A percentile compares a stretch with the other conserved stretches of the same genome.
Conservation (phyloP, 2,329 filamentous ascomycete genomes). For the Pseudogymnoascus sp. region DNA sequence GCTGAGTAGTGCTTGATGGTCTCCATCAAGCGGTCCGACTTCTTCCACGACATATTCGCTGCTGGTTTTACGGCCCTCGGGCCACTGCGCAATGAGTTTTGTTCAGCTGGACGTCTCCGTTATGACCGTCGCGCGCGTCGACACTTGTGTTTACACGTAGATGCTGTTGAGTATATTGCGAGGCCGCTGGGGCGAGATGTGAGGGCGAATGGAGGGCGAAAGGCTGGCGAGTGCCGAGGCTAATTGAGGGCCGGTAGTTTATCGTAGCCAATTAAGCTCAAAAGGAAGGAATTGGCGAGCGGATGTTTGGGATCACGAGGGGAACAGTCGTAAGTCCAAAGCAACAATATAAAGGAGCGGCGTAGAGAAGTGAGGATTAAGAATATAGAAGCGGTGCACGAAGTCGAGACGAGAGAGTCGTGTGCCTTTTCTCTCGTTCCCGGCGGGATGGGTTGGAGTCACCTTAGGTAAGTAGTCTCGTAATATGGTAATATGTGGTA, state of each 20-base stretch:
- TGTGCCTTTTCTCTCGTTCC: not conserved
- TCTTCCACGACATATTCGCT: conserved; percentile 81
- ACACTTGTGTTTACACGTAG: not conserved
- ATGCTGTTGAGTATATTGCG: not conserved
- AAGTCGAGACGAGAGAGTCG: not conserved
- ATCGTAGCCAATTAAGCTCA: not conserved
- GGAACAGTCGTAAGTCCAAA: not conserved
- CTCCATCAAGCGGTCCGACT: conserved; percentile 82
- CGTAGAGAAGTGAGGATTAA: not conserved
- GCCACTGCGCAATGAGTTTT: conserved; percentile 17
- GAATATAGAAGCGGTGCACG: not conserved
- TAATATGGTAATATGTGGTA: not conserved
- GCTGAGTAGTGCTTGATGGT: conserved; percentile 95
- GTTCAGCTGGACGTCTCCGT: not conserved
- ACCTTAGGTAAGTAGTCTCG: not conserved
- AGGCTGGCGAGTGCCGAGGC: not conserved
- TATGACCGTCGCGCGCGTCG: not conserved
- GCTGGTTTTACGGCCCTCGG: conserved; percentile 20
- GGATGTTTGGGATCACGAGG: not conserved
- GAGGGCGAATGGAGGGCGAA: not conserved
- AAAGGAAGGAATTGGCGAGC: not conserved
- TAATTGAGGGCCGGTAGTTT: conserved; percentile 1
- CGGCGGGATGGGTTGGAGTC: not conserved
- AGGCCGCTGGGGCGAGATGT: not conserved
- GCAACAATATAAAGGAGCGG: not conserved